These are phyloP conservation scores for Penicillium glabrum DNA, from an alignment of 2,329 filamentous ascomycete genomes.

Conservation along the genomic window DNA sequence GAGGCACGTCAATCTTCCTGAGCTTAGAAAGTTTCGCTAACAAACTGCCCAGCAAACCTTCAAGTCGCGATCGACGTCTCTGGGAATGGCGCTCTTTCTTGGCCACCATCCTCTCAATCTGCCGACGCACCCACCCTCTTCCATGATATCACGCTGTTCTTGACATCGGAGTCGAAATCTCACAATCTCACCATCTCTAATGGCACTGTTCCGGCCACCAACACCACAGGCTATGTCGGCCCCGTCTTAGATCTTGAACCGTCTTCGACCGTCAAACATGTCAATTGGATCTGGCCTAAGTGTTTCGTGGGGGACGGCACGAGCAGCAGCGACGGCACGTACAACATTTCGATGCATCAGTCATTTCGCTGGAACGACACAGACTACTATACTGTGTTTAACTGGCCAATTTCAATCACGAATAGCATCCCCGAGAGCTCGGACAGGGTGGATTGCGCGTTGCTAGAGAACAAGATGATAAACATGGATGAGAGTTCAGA, in stretches of 20 bases:
- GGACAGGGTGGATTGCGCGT: conserved; percentile 24
- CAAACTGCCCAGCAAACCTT: conserved; percentile 11
- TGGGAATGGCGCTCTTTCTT: conserved; percentile 20
- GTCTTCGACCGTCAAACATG: conserved; percentile 70
- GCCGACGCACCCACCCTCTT: conserved; percentile 12
- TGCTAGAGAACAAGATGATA: conserved; percentile 27
- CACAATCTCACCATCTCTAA: conserved; percentile 68
- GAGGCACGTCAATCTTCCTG: conserved; percentile 47
- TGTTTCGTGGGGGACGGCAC: conserved; percentile 65
- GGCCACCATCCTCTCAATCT: conserved; percentile 13
- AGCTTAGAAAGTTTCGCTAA: not conserved
- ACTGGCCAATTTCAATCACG: conserved; percentile 67
- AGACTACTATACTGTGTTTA: conserved; percentile 68
- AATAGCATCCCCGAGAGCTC: conserved; percentile 55
- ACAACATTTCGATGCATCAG: conserved; percentile 73
- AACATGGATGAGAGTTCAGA: conserved; percentile 21
- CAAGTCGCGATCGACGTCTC: conserved; percentile 24
- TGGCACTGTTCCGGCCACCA: conserved; percentile 53
- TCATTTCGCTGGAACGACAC: conserved; percentile 65
- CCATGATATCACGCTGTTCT: conserved; percentile 18
- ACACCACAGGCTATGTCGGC: conserved; percentile 52
- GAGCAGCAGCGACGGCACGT: conserved; percentile 41
- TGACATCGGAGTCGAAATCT: conserved; percentile 18
- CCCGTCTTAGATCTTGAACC: conserved; percentile 65
- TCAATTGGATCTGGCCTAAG: conserved; percentile 70